Evolutionary conservation across 495 filamentous ascomycete species (phyloP), one percentile per base, ranked within the genome.

Genomic region (Durotheca rogersii): DNA sequence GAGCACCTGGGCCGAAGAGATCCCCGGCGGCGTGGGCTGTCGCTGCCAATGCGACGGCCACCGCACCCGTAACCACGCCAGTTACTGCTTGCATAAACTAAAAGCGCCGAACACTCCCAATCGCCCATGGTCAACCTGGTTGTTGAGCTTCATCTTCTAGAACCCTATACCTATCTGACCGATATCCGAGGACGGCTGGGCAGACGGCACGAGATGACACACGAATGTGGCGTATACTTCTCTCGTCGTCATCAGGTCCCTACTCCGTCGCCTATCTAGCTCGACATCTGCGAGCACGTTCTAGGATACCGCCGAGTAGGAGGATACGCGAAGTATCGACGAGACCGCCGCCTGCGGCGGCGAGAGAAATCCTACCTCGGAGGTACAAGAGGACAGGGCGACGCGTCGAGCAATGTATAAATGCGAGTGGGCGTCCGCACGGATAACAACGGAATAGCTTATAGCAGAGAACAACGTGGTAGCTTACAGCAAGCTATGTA

Each of bases 21-120:
- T 59, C 2, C 47, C 59, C 12, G 70, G 69, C 2, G 69, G 67
- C 18, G 64, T 73, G 6, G 72, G 72, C 6, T 75, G 72, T 33
- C 67, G 71, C 10, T 75, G 72, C 41, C 66, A 70, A 47, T 76
- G 73, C 51, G 65, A 72, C 41, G 70, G 67, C n/a, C 43, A 56
- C 19, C 49, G 33, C 16, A 64, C 59, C 12, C 46, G 66, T 6
- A 72, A 74, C 38, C 58, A 62, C 23, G 53, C 58, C 6, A 56
- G 43, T 20, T 66, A 67, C 33, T 74, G 71, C 34, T 42, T 68
- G 6, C 51, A 68, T 33, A 61, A 56, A 33, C 50, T 74, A 5
- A 71, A 65, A 42, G 58, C 64, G 20, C 71, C 71, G 4, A 69
- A 65, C 23, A 69, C 61, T 0, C 42, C 46, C n/a, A 61, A 48